Conservation (phyloP, 2,329 filamentous ascomycete species). For the Fusarium pilosicola region DNA sequence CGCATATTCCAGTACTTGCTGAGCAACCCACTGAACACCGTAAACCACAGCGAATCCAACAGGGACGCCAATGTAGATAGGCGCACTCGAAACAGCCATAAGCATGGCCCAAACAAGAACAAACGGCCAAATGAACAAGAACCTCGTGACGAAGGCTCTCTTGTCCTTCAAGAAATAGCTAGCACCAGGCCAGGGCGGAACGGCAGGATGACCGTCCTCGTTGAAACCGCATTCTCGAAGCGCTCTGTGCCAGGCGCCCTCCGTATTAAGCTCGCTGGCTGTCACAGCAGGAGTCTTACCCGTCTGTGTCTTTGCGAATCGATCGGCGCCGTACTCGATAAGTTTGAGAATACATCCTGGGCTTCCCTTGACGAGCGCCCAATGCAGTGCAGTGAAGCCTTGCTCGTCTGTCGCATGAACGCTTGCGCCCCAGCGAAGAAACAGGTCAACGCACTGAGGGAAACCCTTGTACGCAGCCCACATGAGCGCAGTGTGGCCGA, state of each 20-base stretch:
- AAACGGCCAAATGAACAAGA: conserved; percentile 92
- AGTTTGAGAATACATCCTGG: conserved; percentile 91
- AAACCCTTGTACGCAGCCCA: conserved; percentile 99
- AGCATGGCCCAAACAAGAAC: conserved; percentile 76
- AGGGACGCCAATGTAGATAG: conserved; percentile 80
- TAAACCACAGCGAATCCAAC: conserved; percentile 73
- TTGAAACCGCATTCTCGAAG: conserved; percentile 87
- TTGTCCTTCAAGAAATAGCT: conserved; percentile 80
- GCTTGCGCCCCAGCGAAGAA: conserved; percentile 93
- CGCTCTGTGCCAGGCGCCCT: conserved; percentile 82
- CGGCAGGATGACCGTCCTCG: conserved; percentile 76
- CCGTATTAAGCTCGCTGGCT: conserved; percentile 89
- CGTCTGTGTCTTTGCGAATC: conserved; percentile 87
- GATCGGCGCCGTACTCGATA: conserved; percentile 93
- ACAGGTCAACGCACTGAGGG: conserved; percentile 89
- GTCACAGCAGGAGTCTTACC: conserved; percentile 91
- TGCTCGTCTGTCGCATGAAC: conserved; percentile 91
- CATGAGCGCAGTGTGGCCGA: conserved; percentile 95
- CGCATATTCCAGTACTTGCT: conserved; percentile 82
- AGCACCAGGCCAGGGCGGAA: conserved; percentile 76
- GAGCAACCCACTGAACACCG: conserved; percentile 79
- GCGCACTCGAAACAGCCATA: conserved; percentile 77
- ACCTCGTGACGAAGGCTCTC: conserved; percentile 80
- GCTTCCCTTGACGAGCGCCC: conserved; percentile 94
- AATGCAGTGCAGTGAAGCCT: conserved; percentile 94